phyloP scores from a whole-genome alignment of 805 yeast species.

The Scheffersomyces coipomensis region DNA sequence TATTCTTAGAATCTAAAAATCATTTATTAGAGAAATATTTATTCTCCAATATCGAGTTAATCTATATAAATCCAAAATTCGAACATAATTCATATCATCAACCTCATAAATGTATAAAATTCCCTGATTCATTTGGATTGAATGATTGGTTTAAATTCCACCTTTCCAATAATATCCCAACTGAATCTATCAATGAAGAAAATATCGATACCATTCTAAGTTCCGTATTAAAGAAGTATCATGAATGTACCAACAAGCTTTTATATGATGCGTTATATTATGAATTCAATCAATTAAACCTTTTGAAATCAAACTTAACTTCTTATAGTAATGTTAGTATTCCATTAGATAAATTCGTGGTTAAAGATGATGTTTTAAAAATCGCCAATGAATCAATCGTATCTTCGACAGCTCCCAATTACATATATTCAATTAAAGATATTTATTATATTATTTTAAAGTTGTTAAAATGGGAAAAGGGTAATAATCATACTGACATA shows the following conservation, averaged over 20 bases:
- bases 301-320: neutral
- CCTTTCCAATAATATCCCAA: neutral
- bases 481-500: neutral
- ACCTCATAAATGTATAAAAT: neutral
- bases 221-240: neutral
- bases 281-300: slow-evolving; percentile 5
- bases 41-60: slow-evolving; percentile 7
- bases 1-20: slow-evolving; percentile 6
- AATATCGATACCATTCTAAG: neutral
- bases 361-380: neutral
- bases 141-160: slow-evolving; percentile 3
- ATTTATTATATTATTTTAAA: slow-evolving; percentile 3
- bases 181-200: neutral
- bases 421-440: slow-evolving; percentile 7
- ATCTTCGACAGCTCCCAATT: neutral
- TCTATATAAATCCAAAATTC: slow-evolving; percentile 4
- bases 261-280: slow-evolving; percentile 2
- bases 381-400: neutral
- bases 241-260: slow-evolving; percentile 1
- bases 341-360: neutral
- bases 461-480: neutral
- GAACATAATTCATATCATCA: slow-evolving; percentile 2
- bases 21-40: neutral
- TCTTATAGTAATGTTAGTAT: neutral
- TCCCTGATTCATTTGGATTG: slow-evolving; percentile 9